phyloP scores from a whole-genome alignment of 2,329 filamentous ascomycete species.

The Pyricularia sp. region DNA sequence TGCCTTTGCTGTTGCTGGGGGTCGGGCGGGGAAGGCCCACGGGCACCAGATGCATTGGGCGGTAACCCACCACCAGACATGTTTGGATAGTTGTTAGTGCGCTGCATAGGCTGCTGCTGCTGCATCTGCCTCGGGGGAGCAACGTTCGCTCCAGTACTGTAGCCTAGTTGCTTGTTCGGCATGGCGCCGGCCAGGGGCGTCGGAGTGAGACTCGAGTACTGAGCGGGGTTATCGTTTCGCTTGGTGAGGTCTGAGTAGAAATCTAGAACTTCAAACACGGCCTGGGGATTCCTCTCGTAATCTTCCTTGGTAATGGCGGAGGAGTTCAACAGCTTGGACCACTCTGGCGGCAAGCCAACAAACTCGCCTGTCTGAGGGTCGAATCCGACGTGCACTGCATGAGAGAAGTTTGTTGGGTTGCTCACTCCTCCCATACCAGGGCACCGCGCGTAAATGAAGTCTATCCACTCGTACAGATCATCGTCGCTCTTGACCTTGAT shows the following conservation, averaged over 20 bases:
- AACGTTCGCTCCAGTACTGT: slow-evolving; percentile 46
- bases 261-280: slow-evolving; percentile 69
- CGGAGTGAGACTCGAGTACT: slow-evolving; percentile 59
- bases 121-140: slow-evolving; percentile 57
- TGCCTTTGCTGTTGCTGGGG: slow-evolving; percentile 40
- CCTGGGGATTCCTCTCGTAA: slow-evolving; percentile 93
- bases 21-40: not conserved
- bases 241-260: slow-evolving; percentile 82
- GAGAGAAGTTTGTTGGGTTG: slow-evolving; percentile 96
- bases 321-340: slow-evolving; percentile 92
- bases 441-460: slow-evolving; percentile 93
- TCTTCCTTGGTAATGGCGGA: slow-evolving; percentile 98
- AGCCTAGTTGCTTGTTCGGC: slow-evolving; percentile 54
- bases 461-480: slow-evolving; percentile 98
- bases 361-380: slow-evolving; percentile 93
- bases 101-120: not conserved
- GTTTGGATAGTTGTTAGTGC: slow-evolving; percentile 28
- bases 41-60: not conserved
- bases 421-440: slow-evolving; percentile 97
- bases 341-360: slow-evolving; percentile 87
- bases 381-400: slow-evolving; percentile 95
- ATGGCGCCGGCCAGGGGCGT: slow-evolving; percentile 50
- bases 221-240: slow-evolving; percentile 59
- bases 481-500: slow-evolving; percentile 94
- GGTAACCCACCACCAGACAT: slow-evolving; percentile 4